phyloP scores from a whole-genome alignment of 1,284 basidiomycete genomes.

The Peniophora sp. region DNA sequence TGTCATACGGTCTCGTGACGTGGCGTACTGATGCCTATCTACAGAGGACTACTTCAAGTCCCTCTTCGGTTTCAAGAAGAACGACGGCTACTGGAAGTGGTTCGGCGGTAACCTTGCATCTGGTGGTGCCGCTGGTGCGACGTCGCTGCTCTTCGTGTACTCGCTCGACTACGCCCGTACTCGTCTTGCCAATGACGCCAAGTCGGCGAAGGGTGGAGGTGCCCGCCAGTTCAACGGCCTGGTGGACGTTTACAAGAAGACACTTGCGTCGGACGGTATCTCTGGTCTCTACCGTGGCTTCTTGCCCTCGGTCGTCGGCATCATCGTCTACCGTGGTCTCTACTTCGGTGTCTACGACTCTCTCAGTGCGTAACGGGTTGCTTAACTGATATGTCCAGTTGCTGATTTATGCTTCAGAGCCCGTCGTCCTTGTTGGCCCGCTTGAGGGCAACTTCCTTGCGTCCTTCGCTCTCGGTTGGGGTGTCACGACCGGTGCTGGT shows the following conservation, averaged over 20 bases:
- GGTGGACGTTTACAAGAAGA: conserved; percentile 92
- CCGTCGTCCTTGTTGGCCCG: conserved; percentile 83
- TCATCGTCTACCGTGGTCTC: conserved; percentile 94
- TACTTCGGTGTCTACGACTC: conserved; percentile 96
- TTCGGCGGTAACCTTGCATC: conserved; percentile 91
- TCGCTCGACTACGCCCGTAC: conserved; percentile 97
- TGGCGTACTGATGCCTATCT: conserved; percentile 7
- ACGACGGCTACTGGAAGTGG: conserved; percentile 85
- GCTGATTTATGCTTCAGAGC: conserved; percentile 45
- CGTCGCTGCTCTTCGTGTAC: conserved; percentile 95
- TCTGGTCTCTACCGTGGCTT: conserved; percentile 94
- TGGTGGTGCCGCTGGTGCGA: conserved; percentile 95
- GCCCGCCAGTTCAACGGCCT: conserved; percentile 93
- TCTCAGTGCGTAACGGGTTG: conserved; percentile 51
- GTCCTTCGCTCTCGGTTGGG: conserved; percentile 88
- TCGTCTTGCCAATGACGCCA: conserved; percentile 94
- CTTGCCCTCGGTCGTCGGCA: conserved; percentile 90
- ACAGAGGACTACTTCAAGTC: conserved; percentile 96
- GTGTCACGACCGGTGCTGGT: conserved; percentile 93
- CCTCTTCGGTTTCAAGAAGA: conserved; percentile 87
- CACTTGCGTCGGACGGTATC: conserved; percentile 82
- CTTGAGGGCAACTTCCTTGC: conserved; percentile 88
- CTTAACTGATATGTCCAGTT: conserved; percentile 1
- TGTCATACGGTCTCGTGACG: conserved; percentile 15
- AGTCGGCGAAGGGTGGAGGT: conserved; percentile 87